These are phyloP conservation scores for Phytophthora melonis DNA, from an alignment of 352 stramenopile genomes.

Conservation along the genomic window DNA sequence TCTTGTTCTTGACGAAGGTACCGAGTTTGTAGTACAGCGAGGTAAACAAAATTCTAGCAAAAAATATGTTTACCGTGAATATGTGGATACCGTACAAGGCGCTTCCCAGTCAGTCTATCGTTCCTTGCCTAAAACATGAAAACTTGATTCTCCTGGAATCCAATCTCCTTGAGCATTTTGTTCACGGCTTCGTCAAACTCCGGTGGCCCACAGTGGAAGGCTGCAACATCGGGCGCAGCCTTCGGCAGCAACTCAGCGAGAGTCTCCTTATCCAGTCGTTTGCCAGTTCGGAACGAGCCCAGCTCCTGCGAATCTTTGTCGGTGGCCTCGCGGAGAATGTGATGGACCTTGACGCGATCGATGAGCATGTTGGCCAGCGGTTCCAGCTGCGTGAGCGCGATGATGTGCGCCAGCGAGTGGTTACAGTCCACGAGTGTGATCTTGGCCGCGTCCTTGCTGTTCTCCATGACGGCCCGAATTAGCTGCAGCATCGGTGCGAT, in stretches of 20 bases:
- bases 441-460: constrained; percentile 56
- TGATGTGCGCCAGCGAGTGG: constrained; percentile 70
- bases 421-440: constrained; percentile 85
- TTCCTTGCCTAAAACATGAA: constrained; percentile 62
- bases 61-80: not conserved
- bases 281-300: constrained; percentile 56
- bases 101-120: not conserved
- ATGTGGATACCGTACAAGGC: not conserved
- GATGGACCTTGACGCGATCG: constrained; percentile 65
- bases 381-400: constrained; percentile 76
- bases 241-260: constrained; percentile 62
- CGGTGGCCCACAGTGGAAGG: constrained; percentile 79
- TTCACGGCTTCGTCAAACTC: constrained; percentile 75
- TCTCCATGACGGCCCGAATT: constrained; percentile 74
- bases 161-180: constrained; percentile 50
- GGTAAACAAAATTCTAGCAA: not conserved
- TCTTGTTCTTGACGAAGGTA: too few species aligned
- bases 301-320: constrained; percentile 59
- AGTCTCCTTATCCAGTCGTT: constrained; percentile 52
- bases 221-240: constrained; percentile 49
- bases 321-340: constrained; percentile 66
- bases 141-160: constrained; percentile 63
- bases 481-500: constrained; percentile 89
- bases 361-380: constrained; percentile 85
- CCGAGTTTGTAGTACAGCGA: not conserved